These are phyloP conservation scores for Pulveroboletus ravenelii DNA, from an alignment of 768 basidiomycete species.

Conservation along the genomic window DNA sequence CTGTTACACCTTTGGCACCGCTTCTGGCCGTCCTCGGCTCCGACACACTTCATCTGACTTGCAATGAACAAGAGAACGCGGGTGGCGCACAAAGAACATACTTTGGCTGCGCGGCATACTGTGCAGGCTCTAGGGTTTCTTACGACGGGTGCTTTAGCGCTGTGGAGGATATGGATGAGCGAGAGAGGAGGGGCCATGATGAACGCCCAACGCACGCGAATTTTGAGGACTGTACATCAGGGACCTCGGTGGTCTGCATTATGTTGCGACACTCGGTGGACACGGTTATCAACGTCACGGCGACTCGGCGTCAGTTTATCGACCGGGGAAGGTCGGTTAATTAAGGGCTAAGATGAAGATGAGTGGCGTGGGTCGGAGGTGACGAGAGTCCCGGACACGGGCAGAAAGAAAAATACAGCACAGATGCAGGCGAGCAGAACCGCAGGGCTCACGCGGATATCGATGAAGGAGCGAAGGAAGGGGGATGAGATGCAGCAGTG, in stretches of 20 bases:
- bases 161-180: slow-evolving; percentile 17
- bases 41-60: slow-evolving; percentile 84
- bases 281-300: slow-evolving; percentile 38
- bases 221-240: slow-evolving; percentile 30
- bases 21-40: slow-evolving; percentile 78
- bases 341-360: slow-evolving; percentile 33
- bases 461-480: slow-evolving; percentile 28
- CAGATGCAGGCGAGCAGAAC: slow-evolving; percentile 9
- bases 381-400: background rate
- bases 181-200: slow-evolving; percentile 4
- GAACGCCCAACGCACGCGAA: slow-evolving; percentile 17
- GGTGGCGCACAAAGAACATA: slow-evolving; percentile 25
- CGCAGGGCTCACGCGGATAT: slow-evolving; percentile 20
- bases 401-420: slow-evolving; percentile 1
- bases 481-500: slow-evolving; percentile 31
- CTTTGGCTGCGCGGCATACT: slow-evolving; percentile 83
- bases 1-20: slow-evolving; percentile 83
- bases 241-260: slow-evolving; percentile 28
- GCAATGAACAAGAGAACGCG: slow-evolving; percentile 14
- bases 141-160: slow-evolving; percentile 41
- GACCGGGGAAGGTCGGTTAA: slow-evolving; percentile 39
- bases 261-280: slow-evolving; percentile 17
- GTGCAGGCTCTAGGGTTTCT: slow-evolving; percentile 67
- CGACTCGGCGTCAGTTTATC: slow-evolving; percentile 39
- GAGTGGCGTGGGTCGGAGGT: slow-evolving; percentile 9